Percentiles rank a stretch among this genome's conserved stretches.
These are phyloP conservation scores for Sporisorium exsertum DNA, from an alignment of 1,284 basidiomycete genomes.

Conservation along the genomic window DNA sequence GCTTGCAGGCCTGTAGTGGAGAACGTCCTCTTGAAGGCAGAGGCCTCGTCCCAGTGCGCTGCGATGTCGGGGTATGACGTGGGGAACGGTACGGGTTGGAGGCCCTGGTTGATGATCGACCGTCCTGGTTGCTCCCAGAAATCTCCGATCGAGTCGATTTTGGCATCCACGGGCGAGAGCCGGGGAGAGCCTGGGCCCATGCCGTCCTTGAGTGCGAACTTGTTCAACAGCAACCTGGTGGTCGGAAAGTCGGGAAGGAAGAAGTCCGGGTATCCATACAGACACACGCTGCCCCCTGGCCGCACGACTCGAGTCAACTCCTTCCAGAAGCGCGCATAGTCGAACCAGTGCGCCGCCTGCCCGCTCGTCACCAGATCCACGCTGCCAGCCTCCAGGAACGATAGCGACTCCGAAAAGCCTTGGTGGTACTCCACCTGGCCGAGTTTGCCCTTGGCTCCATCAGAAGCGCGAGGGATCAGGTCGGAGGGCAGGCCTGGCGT, in stretches of 20 bases:
- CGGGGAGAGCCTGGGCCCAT: slow-evolving; percentile 2
- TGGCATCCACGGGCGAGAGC: neutral
- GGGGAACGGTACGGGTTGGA: slow-evolving; percentile 78
- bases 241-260: slow-evolving; percentile 76
- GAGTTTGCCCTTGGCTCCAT: slow-evolving; percentile 67
- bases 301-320: slow-evolving; percentile 77
- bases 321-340: slow-evolving; percentile 79
- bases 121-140: slow-evolving; percentile 86
- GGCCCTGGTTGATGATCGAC: slow-evolving; percentile 78
- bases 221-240: slow-evolving; percentile 75
- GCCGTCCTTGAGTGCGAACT: slow-evolving; percentile 72
- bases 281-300: slow-evolving; percentile 78
- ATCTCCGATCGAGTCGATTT: slow-evolving; percentile 75
- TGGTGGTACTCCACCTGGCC: slow-evolving; percentile 71
- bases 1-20: slow-evolving; percentile 19
- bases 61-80: slow-evolving; percentile 69
- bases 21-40: slow-evolving; percentile 29
- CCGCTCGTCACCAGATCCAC: slow-evolving; percentile 83
- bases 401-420: slow-evolving; percentile 75
- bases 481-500: slow-evolving; percentile 18
- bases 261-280: slow-evolving; percentile 85
- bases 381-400: slow-evolving; percentile 73
- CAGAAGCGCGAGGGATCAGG: slow-evolving; percentile 22
- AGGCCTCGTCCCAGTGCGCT: slow-evolving; percentile 61
- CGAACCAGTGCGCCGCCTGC: slow-evolving; percentile 89